Evolutionary conservation across 331 rosid genomes (phyloP).

Genomic region (Cydonia oblonga): DNA sequence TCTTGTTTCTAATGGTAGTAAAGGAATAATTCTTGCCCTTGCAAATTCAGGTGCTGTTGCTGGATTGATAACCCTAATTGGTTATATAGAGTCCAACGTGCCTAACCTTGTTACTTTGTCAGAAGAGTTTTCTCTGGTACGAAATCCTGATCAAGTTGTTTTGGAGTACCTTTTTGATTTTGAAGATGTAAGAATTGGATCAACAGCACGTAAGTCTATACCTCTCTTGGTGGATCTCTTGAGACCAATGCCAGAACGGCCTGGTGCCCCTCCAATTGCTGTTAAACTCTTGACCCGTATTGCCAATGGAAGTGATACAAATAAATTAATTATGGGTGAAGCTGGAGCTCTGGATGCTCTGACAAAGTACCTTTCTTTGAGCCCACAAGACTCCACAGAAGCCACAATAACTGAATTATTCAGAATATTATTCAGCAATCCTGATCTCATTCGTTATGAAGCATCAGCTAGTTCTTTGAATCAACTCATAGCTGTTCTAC

Average conservation of each 20-base stretch:
- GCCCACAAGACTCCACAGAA: slow-evolving; percentile 96
- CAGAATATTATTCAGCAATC: slow-evolving; percentile 70
- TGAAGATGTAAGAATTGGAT: slow-evolving; percentile 78
- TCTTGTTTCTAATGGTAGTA: slow-evolving; percentile 70
- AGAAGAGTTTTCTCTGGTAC: slow-evolving; percentile 68
- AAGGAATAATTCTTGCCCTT: slow-evolving; percentile 69
- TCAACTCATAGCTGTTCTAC: slow-evolving; percentile 87
- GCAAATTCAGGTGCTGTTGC: slow-evolving; percentile 89
- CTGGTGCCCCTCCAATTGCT: slow-evolving; percentile 81
- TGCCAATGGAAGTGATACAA: slow-evolving; percentile 81
- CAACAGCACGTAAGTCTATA: slow-evolving; percentile 76
- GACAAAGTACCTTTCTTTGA: slow-evolving; percentile 85
- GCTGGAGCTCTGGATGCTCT: slow-evolving; percentile 91
- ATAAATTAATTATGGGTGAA: slow-evolving; percentile 79
- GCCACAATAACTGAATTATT: slow-evolving; percentile 67
- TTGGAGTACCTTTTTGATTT: slow-evolving; percentile 71
- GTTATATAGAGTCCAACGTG: slow-evolving; percentile 64
- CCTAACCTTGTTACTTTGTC: slow-evolving; percentile 60
- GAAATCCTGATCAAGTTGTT: slow-evolving; percentile 83
- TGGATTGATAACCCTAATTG: slow-evolving; percentile 70
- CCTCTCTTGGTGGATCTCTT: slow-evolving; percentile 90
- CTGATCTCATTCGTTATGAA: slow-evolving; percentile 66
- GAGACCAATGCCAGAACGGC: slow-evolving; percentile 90
- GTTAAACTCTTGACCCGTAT: slow-evolving; percentile 72
- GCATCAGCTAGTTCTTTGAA: slow-evolving; percentile 72